These are phyloP conservation scores for Kalmusia sp. DNA, from an alignment of 2,329 filamentous ascomycete genomes.

Conservation along the genomic window DNA sequence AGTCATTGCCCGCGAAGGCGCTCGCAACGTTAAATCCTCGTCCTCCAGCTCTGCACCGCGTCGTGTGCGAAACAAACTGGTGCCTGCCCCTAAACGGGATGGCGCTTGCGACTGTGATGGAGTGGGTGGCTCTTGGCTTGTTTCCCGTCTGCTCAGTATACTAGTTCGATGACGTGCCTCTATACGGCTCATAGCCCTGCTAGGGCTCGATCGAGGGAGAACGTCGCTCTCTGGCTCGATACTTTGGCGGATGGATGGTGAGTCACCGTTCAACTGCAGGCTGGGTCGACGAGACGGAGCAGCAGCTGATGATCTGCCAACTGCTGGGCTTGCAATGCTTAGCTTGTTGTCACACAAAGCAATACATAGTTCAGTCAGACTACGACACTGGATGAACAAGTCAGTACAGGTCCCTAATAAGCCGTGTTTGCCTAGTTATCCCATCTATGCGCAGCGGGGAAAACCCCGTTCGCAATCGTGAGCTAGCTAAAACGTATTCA, in stretches of 20 bases:
- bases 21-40: conserved; percentile 51
- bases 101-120: conserved; percentile 24
- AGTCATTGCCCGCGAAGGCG: conserved; percentile 58
- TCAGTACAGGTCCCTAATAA: not conserved
- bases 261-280: conserved; percentile 45
- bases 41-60: conserved; percentile 40
- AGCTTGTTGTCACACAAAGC: conserved; percentile 64
- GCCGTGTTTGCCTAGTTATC: not conserved
- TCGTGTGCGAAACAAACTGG: conserved; percentile 47
- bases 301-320: conserved; percentile 28
- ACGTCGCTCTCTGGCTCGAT: conserved; percentile 45
- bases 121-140: conserved; percentile 36
- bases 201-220: conserved; percentile 39
- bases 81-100: conserved; percentile 46
- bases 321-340: conserved; percentile 36
- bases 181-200: conserved; percentile 50
- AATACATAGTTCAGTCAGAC: conserved; percentile 89
- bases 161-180: conserved; percentile 53
- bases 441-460: no score
- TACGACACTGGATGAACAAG: conserved; percentile 68
- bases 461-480: no score
- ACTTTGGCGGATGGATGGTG: conserved; percentile 38
- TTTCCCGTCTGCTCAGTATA: conserved; percentile 39
- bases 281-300: conserved; percentile 41
- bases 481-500: no score